Evolutionary conservation across 2,329 filamentous ascomycete genomes (phyloP).

Genomic region (Fusarium vanettenii): DNA sequence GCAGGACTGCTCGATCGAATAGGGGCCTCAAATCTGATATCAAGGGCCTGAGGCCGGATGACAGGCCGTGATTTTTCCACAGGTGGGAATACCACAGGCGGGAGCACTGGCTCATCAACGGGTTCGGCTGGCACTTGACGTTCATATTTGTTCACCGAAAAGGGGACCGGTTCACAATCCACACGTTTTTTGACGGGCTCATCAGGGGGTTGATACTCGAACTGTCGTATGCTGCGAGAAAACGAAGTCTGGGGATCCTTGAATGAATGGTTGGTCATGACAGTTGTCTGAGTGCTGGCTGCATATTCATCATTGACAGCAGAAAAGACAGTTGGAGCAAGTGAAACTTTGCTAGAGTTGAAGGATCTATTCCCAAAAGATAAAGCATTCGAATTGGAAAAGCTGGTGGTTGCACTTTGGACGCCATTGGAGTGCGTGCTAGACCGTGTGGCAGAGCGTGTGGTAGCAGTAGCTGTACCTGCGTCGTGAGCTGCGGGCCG

Average conservation of each 20-base stretch:
- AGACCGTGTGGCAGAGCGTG: not conserved
- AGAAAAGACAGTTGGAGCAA: slow-evolving; percentile 50
- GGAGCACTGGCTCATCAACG: slow-evolving; percentile 18
- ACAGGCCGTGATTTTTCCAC: not conserved
- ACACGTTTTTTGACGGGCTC: not conserved
- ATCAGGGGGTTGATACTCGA: slow-evolving; percentile 9
- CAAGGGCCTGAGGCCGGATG: not conserved
- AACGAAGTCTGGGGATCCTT: not conserved
- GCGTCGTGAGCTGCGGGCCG: slow-evolving; percentile 21
- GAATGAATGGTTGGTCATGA: slow-evolving; percentile 23
- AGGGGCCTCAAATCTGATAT: not conserved
- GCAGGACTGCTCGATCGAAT: slow-evolving; percentile 20
- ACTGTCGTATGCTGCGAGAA: slow-evolving; percentile 21
- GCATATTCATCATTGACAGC: slow-evolving; percentile 31
- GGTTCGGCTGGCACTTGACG: slow-evolving; percentile 16
- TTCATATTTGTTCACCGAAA: slow-evolving; percentile 5
- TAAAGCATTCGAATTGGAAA: slow-evolving; percentile 18
- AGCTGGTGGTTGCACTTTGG: not conserved
- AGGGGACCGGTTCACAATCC: not conserved
- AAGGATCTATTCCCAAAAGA: slow-evolving; percentile 40
- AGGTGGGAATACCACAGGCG: slow-evolving; percentile 4
- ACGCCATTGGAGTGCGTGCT: slow-evolving; percentile 21
- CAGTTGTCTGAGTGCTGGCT: slow-evolving; percentile 50
- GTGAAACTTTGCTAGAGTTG: slow-evolving; percentile 48
- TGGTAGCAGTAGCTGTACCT: slow-evolving; percentile 17